Evolutionary conservation across 2,329 filamentous ascomycete species (phyloP).

Genomic region (Epichloe elymi): DNA sequence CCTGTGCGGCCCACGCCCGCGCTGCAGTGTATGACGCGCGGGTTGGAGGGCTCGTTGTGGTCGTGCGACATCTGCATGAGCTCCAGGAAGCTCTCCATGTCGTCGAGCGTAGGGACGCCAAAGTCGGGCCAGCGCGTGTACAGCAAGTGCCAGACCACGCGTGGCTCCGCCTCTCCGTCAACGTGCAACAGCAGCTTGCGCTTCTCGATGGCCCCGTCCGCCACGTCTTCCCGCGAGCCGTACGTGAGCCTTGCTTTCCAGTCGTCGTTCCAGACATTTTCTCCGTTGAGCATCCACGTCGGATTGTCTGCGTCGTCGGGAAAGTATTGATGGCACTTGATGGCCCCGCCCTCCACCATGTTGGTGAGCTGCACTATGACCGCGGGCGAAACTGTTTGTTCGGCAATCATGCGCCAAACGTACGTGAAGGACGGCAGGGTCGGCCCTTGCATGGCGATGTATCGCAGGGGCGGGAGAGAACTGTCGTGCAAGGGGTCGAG

Average conservation of each 20-base stretch:
- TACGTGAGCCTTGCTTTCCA: conserved; percentile 59
- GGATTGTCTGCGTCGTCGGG: conserved; percentile 43
- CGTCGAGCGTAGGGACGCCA: conserved; percentile 58
- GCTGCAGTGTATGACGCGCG: conserved; percentile 76
- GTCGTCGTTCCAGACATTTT: conserved; percentile 50
- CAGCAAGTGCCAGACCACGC: conserved; percentile 68
- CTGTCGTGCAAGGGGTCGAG: conserved; percentile 32
- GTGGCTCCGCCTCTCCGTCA: conserved; percentile 30
- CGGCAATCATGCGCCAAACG: conserved; percentile 92
- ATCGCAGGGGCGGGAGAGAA: conserved; percentile 35
- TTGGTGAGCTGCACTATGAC: conserved; percentile 94
- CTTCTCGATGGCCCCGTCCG: conserved; percentile 51
- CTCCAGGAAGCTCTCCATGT: conserved; percentile 54
- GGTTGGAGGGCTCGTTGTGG: conserved; percentile 39
- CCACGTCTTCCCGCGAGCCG: conserved; percentile 44
- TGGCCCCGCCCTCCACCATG: conserved; percentile 60
- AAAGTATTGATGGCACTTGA: conserved; percentile 89
- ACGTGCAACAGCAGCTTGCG: conserved; percentile 55
- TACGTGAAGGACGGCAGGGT: conserved; percentile 63
- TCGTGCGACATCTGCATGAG: conserved; percentile 55
- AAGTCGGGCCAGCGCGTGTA: conserved; percentile 89
- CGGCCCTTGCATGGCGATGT: conserved; percentile 91
- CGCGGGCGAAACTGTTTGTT: conserved; percentile 56
- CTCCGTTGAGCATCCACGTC: conserved; percentile 45
- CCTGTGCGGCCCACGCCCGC: conserved; percentile 89